Base-by-base conservation (phyloP, 108 stramenopile species). In the Stephanodiscus triporus region DNA sequence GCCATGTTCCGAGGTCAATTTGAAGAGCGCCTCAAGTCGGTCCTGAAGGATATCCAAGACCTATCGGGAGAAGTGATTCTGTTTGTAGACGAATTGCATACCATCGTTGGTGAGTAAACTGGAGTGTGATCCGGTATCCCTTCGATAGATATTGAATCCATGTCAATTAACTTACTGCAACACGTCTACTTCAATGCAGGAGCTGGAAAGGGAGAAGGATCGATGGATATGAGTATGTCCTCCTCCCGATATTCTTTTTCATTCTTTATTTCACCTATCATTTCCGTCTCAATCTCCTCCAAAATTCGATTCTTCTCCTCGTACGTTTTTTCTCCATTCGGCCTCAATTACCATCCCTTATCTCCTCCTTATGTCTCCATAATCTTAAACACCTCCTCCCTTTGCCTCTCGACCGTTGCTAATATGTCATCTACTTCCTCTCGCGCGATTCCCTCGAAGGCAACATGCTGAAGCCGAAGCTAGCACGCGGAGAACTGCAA, bases 31-130 rank as follows among this genome's bases (percentile, higher is more conserved):
- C 85, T 99, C 37, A 95, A 97, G 83, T 83, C 89, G 6, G 90
- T 99, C 29, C 73, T 99, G 42, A 76, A 87, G 48, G 98, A 99
- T 65, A 92, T 99, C 1, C 76, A 90, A 38, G 89, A 84, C 55
- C 70, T 87, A 10, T 78, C 88, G 0, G 88, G 95, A 29, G 76
- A 93, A 53, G 78, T 97, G 17, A 96, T 99, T 58, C 78, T 97
- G 24, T 99, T 99, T 78, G 91, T 99, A 13, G 98, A 99, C 81
- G 98, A 99, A 72, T 76, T 99, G 4, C 98, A 99, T 83, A 94
- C 93, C 34, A 96, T 99, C 23, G 89, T 97, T 11, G 94, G 93
- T 19, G 56, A 81, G 82, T 13, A 43, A 66, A 43, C 62, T 83
- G 56, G 84, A 85, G 29, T 19, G 1, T 49, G 20, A 66, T 2